Evolutionary conservation across 2,329 filamentous ascomycete genomes (phyloP), one percentile per base, ranked within the genome.

Genomic region (Calycina marina): DNA sequence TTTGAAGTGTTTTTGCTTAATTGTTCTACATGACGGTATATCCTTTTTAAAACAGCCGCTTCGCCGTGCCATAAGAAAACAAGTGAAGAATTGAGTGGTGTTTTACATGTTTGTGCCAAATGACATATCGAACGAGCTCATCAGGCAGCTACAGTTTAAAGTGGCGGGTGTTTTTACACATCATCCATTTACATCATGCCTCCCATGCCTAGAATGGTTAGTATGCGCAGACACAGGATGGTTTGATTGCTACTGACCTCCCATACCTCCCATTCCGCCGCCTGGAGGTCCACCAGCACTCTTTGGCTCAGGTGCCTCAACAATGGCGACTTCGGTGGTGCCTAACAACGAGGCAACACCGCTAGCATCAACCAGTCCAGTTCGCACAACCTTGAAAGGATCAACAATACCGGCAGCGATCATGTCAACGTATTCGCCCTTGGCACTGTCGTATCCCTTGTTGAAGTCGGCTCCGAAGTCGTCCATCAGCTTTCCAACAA

Each of bases 351-450:
- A 96, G 33, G 90, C 90, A 50, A 98, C 90, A 62, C 90, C 90
- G 54, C 79, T 88, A 49, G 90, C 90, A 52, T 98, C 90, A 52
- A 86, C 72, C 38, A 98, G 77, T 53, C 84, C 88, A 42, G 90
- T 98, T 52, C 90, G 85, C 55, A 98, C 90, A 49, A 98, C 90
- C 81, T 98, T 98, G 71, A 98, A 81, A 44, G 90, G 90, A 59
- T 98, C 90, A 39, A 98, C 80, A 59, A 98, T 98, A 79, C 90
- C 90, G 47, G 84, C 74, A 42, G 72, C 59, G 55, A 98, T 94
- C 90, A 98, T 96, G 68, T 98, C 88, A 47, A 94, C 85, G 63
- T 93, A 98, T 67, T 96, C 82, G 61, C 88, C 85, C 69, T 86
- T 93, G 57, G 84, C 65, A 63, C 81, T 90, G 72, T 98, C 84